Evolutionary conservation across 2,329 filamentous ascomycete genomes (phyloP).

Genomic region (Claviceps sp.): DNA sequence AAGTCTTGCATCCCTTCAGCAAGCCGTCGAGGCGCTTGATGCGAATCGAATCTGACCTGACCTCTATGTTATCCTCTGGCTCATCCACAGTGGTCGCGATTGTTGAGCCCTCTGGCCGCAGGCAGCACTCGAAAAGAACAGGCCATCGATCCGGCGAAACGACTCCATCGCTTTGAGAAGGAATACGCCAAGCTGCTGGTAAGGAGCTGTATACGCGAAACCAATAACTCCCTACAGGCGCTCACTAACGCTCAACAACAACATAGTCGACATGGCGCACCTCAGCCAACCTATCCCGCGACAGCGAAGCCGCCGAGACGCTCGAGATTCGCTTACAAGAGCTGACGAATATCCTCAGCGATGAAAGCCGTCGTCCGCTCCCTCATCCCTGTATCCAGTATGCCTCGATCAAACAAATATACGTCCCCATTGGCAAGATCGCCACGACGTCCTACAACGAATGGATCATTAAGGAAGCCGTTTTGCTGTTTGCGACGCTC

Average conservation of each 20-base stretch:
- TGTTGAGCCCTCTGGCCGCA: constrained; percentile 49
- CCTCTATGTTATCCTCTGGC: background rate
- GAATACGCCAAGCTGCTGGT: constrained; percentile 51
- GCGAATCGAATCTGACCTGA: constrained; percentile 1
- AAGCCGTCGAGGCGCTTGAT: background rate
- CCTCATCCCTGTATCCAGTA: constrained; percentile 89
- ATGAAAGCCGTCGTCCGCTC: constrained; percentile 76
- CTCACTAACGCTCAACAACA: background rate
- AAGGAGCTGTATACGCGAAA: constrained; percentile 12
- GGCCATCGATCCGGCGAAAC: constrained; percentile 48
- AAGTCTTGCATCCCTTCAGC: background rate
- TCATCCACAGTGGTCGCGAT: constrained; percentile 47
- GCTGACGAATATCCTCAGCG: constrained; percentile 61
- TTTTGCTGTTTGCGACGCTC: constrained; percentile 77
- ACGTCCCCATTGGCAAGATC: constrained; percentile 79
- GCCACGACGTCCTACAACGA: constrained; percentile 75
- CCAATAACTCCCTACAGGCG: background rate
- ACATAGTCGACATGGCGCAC: constrained; percentile 42
- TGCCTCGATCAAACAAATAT: constrained; percentile 75
- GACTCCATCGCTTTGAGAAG: constrained; percentile 53
- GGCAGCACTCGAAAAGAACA: constrained; percentile 43
- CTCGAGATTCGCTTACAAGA: constrained; percentile 50
- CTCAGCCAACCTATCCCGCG: constrained; percentile 44
- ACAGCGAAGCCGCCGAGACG: constrained; percentile 47
- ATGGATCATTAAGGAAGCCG: constrained; percentile 70